Conservation (phyloP, 805 yeast genomes). For the Grigorovia yakushimaensis region DNA sequence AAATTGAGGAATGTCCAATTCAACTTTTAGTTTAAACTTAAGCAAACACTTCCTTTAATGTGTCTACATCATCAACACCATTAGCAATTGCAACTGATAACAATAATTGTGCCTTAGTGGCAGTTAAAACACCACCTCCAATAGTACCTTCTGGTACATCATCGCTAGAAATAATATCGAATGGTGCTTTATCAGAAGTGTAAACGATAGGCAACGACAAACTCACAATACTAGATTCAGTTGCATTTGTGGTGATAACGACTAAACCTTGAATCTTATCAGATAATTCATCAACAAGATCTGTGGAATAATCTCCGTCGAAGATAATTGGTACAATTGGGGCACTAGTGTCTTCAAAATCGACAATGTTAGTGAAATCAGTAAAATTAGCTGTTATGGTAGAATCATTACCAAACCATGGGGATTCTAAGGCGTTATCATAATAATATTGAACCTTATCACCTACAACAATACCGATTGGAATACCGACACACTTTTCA, state of each 20-base stretch:
- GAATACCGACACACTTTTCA: constrained; percentile 9
- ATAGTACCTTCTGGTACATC: constrained; percentile 22
- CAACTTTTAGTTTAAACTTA: neutral
- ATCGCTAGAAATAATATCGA: constrained; percentile 10
- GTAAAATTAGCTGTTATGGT: constrained; percentile 14
- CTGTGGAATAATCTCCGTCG: constrained; percentile 17
- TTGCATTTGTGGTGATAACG: constrained; percentile 19
- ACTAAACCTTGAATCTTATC: constrained; percentile 19
- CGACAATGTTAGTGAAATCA: constrained; percentile 14
- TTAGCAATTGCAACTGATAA: constrained; percentile 24
- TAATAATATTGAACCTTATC: constrained; percentile 18
- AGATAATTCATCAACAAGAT: constrained; percentile 15
- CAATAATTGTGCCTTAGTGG: constrained; percentile 26
- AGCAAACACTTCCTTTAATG: constrained; percentile 3
- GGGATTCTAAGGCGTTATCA: constrained; percentile 16
- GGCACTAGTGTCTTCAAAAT: constrained; percentile 4
- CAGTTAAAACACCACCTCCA: constrained; percentile 26
- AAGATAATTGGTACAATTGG: constrained; percentile 22
- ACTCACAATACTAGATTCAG: constrained; percentile 11
- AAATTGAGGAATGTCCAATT: neutral
- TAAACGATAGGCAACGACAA: constrained; percentile 21
- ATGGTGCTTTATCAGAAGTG: constrained; percentile 16
- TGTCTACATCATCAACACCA: constrained; percentile 10
- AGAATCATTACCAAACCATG: constrained; percentile 12
- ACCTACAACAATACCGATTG: constrained; percentile 19